Evolutionary conservation across 2,329 filamentous ascomycete genomes (phyloP).

Genomic region (Hypocreales sp.): DNA sequence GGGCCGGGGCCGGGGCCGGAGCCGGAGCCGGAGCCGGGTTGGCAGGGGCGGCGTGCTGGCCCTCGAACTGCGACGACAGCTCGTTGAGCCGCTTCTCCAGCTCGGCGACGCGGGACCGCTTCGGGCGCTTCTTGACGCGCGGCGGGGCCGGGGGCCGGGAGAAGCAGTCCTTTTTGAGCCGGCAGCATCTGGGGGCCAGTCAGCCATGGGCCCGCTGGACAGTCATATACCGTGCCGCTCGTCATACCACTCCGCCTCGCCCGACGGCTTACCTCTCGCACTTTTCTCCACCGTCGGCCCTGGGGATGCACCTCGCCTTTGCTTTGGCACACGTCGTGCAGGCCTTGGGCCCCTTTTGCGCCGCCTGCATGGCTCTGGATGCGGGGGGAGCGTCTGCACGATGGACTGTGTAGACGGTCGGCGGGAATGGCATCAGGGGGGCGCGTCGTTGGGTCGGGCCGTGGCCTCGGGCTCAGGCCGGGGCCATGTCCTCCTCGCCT

Average conservation of each 20-base stretch:
- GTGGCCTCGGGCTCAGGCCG: no score
- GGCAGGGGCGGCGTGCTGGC: conserved; percentile 7
- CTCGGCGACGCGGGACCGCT: conserved; percentile 32
- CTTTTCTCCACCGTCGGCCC: conserved; percentile 21
- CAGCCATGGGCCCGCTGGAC: no score
- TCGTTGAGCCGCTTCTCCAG: conserved; percentile 34
- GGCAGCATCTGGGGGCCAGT: conserved; percentile 23
- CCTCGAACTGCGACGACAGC: conserved; percentile 28
- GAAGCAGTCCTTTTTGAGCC: conserved; percentile 29
- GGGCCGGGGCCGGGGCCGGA: not conserved
- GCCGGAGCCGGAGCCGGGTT: conserved; percentile 4
- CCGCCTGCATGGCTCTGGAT: conserved; percentile 13
- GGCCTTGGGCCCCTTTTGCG: conserved; percentile 29
- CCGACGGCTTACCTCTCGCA: conserved; percentile 27
- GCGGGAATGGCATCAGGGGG: no score
- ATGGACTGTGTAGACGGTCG: no score
- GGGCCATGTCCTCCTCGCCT: no score
- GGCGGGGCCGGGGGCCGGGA: conserved; percentile 31
- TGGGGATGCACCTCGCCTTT: conserved; percentile 32
- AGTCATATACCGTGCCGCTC: no score
- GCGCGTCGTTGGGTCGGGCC: no score
- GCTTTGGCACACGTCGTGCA: conserved; percentile 35
- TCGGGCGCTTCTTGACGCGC: conserved; percentile 28
- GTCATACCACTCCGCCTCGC: no score
- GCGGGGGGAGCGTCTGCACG: no score